phyloP scores from a whole-genome alignment of 495 filamentous ascomycete genomes.

The Zalerion maritima region DNA sequence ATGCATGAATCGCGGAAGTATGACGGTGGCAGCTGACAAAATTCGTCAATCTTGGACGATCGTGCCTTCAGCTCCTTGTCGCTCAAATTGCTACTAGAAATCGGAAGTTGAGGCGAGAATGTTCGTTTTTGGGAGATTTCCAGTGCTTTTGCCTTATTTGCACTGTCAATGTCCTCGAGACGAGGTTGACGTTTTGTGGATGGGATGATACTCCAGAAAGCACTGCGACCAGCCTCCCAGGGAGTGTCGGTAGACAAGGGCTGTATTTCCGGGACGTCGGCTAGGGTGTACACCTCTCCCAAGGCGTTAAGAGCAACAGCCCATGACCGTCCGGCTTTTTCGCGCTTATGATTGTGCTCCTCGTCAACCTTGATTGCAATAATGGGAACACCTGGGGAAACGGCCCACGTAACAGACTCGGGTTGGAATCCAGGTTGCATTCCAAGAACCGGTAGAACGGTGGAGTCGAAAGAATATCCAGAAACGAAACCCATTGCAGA shows the following conservation, averaged over 20 bases:
- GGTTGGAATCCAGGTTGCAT: constrained; percentile 55
- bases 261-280: constrained; percentile 42
- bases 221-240: constrained; percentile 66
- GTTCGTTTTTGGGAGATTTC: too few species aligned
- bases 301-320: constrained; percentile 79
- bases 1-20: constrained; percentile 67
- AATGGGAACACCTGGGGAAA: constrained; percentile 88
- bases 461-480: constrained; percentile 60
- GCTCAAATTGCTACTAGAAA: constrained; percentile 50
- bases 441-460: constrained; percentile 48
- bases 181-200: constrained; percentile 53
- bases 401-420: constrained; percentile 72
- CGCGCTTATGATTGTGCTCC: constrained; percentile 51
- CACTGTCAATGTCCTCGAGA: constrained; percentile 48
- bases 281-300: constrained; percentile 79
- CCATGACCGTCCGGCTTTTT: constrained; percentile 60
- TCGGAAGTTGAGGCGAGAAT: constrained; percentile 34
- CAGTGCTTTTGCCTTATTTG: too few species aligned
- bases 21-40: constrained; percentile 54
- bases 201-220: constrained; percentile 69
- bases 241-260: constrained; percentile 12
- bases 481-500: constrained; percentile 79
- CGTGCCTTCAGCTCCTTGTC: constrained; percentile 56
- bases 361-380: constrained; percentile 77
- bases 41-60: constrained; percentile 68